Percentiles rank a stretch among this genome's conserved stretches.
These are phyloP conservation scores for Austroboletus olivaceoglutinosus DNA, from an alignment of 1,284 basidiomycete species.

Conservation along the genomic window DNA sequence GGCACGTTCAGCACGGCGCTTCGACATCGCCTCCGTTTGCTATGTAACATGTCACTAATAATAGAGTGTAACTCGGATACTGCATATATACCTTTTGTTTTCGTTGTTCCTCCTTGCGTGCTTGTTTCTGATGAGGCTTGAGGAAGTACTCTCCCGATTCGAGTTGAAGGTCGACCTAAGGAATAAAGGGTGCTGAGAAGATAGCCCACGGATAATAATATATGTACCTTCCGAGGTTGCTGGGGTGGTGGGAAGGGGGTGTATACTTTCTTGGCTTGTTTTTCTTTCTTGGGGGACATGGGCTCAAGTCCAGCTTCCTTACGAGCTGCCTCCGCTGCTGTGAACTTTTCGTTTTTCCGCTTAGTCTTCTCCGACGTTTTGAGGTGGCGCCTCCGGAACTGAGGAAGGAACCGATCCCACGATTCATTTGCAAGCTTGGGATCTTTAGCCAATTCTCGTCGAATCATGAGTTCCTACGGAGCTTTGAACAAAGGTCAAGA, in stretches of 20 bases:
- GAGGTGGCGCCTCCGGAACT: constrained; percentile 92
- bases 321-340: constrained; percentile 57
- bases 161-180: constrained; percentile 86
- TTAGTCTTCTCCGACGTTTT: constrained; percentile 91
- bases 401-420: constrained; percentile 97
- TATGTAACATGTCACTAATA: constrained; percentile 33
- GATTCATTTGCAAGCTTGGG: constrained; percentile 92
- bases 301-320: constrained; percentile 58
- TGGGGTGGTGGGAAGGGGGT: constrained; percentile 98
- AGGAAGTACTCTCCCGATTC: constrained; percentile 98
- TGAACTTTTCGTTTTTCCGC: constrained; percentile 72
- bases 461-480: constrained; percentile 95
- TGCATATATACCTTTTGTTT: constrained; percentile 68
- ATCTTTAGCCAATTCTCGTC: constrained; percentile 96
- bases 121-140: constrained; percentile 79
- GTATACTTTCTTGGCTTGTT: constrained; percentile 89
- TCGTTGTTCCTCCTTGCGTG: constrained; percentile 58
- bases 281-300: constrained; percentile 38
- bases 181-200: constrained; percentile 11
- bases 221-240: constrained; percentile 78
- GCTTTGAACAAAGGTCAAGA: constrained; percentile 3
- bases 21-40: constrained; percentile 73
- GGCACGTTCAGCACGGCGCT: constrained; percentile 73
- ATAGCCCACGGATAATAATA: background rate
- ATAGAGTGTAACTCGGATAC: background rate